These are phyloP conservation scores for Colletotrichum spaethianum DNA, from an alignment of 2,329 filamentous ascomycete species.

Conservation along the genomic window DNA sequence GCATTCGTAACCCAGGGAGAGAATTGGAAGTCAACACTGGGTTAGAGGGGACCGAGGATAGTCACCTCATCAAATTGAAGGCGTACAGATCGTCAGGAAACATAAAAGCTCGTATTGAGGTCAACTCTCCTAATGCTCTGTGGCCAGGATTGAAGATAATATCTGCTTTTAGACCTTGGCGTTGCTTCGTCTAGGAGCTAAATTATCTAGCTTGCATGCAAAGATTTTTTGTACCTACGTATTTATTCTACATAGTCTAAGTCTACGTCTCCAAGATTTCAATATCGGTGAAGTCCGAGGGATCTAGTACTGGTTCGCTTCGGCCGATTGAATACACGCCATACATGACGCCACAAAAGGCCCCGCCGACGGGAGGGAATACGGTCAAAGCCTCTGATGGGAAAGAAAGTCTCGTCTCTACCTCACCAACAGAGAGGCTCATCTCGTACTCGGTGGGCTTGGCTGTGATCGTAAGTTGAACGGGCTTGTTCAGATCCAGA, in stretches of 20 bases:
- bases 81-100: no score
- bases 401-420: conserved; percentile 23
- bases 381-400: conserved; percentile 45
- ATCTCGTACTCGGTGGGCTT: conserved; percentile 43
- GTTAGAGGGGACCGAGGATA: no score
- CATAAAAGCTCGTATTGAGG: neutral
- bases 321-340: conserved; percentile 49
- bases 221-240: neutral
- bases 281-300: conserved; percentile 49
- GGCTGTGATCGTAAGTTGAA: conserved; percentile 41
- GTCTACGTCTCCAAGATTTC: conserved; percentile 16
- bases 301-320: conserved; percentile 49
- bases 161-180: neutral
- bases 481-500: conserved; percentile 18
- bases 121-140: neutral
- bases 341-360: conserved; percentile 51
- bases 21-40: no score
- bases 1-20: no score
- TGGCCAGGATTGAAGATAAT: neutral
- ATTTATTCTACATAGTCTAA: neutral
- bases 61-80: no score
- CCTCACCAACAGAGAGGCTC: conserved; percentile 27
- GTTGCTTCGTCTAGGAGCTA: neutral
- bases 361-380: conserved; percentile 48
- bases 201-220: neutral